Evolutionary conservation across 345 rosid species (phyloP).

Genomic region (Eucalyptus polyanthemos): DNA sequence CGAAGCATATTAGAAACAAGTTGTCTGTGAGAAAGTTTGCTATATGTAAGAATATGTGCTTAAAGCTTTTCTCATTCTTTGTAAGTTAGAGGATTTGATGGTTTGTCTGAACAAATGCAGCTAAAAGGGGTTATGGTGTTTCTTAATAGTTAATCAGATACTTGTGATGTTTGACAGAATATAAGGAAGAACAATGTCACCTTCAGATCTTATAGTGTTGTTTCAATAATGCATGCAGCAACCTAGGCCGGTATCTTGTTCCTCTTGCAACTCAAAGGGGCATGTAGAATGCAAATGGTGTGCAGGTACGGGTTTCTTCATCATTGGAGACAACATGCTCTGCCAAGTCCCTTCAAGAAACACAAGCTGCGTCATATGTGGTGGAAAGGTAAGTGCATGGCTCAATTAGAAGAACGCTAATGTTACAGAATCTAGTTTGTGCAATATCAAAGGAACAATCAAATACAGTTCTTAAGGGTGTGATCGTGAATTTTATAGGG

Average conservation of each 20-base stretch:
- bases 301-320: constrained; percentile 86
- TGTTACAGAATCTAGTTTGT: not conserved
- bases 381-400: constrained; percentile 47
- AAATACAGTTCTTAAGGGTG: not conserved
- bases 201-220: not conserved
- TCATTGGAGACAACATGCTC: constrained; percentile 84
- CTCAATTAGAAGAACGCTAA: not conserved
- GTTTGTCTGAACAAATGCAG: not conserved
- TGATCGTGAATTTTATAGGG: constrained; percentile 35
- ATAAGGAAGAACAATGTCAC: not conserved
- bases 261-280: constrained; percentile 60
- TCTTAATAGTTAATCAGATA: not conserved
- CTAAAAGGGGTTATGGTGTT: not conserved
- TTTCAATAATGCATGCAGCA: constrained; percentile 30
- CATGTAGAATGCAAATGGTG: constrained; percentile 89
- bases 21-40: not conserved
- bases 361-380: constrained; percentile 70
- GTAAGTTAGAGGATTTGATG: not conserved
- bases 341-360: constrained; percentile 91
- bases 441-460: not conserved
- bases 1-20: not conserved
- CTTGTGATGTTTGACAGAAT: not conserved
- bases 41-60: not conserved
- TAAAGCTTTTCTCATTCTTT: not conserved
- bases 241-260: constrained; percentile 67